Percentiles rank a stretch among this genome's conserved stretches.
Conservation (phyloP, 2,329 filamentous ascomycete genomes). For the Rosellinia necatrix region DNA sequence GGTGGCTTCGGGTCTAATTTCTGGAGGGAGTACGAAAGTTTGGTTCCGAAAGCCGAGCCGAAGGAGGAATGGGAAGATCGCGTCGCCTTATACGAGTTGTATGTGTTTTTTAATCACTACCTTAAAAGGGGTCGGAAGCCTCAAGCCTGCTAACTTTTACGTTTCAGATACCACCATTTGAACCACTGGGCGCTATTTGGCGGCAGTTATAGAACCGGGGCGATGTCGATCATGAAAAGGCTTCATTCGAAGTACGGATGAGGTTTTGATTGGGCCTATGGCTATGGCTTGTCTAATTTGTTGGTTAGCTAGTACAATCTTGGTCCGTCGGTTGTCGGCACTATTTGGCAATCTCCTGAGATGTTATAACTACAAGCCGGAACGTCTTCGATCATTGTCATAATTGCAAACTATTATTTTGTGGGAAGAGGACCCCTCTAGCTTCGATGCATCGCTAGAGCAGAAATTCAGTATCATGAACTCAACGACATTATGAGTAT, state of each 20-base stretch:
- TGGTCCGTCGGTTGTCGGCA: too few species aligned
- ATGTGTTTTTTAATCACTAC: slow-evolving; percentile 44
- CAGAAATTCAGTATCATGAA: not conserved
- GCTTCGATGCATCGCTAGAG: not conserved
- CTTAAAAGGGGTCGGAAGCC: not conserved
- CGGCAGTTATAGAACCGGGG: slow-evolving; percentile 74
- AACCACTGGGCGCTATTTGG: slow-evolving; percentile 90
- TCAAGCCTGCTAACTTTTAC: slow-evolving; percentile 7
- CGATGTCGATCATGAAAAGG: slow-evolving; percentile 77
- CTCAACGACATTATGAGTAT: not conserved
- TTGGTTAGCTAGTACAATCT: too few species aligned
- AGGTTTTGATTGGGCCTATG: not conserved
- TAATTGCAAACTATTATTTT: too few species aligned
- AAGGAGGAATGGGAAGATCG: slow-evolving; percentile 84
- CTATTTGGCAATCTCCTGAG: too few species aligned
- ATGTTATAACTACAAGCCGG: too few species aligned
- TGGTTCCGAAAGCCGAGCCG: slow-evolving; percentile 81
- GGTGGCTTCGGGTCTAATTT: slow-evolving; percentile 78
- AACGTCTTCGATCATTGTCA: too few species aligned
- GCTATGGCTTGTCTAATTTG: too few species aligned
- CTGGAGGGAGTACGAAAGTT: slow-evolving; percentile 74
- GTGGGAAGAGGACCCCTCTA: not conserved
- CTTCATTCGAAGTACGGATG: slow-evolving; percentile 73
- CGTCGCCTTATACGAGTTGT: slow-evolving; percentile 80
- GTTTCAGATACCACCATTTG: slow-evolving; percentile 77